Percentiles rank a stretch among this genome's conserved stretches.
Evolutionary conservation across 768 basidiomycete genomes (phyloP).

Genomic region (Mycena amicta): DNA sequence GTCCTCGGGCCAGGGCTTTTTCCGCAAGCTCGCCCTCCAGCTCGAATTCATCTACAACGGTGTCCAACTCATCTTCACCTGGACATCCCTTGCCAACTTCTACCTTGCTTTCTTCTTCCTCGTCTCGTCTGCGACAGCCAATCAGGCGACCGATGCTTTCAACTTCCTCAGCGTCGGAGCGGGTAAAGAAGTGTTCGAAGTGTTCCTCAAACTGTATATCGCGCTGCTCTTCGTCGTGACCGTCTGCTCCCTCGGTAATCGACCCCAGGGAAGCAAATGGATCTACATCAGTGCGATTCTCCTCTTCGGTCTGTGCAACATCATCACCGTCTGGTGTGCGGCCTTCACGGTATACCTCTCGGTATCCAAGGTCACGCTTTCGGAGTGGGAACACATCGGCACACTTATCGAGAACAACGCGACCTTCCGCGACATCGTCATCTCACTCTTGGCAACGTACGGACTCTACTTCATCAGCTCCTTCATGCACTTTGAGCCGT

Average conservation of each 20-base stretch:
- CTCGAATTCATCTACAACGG: slow-evolving; percentile 93
- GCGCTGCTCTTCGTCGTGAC: slow-evolving; percentile 79
- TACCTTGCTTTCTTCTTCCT: slow-evolving; percentile 94
- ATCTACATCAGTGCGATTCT: slow-evolving; percentile 77
- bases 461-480: slow-evolving; percentile 85
- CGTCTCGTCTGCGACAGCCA: slow-evolving; percentile 75
- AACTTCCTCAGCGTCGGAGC: slow-evolving; percentile 76
- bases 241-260: slow-evolving; percentile 90
- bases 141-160: slow-evolving; percentile 66
- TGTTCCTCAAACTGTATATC: slow-evolving; percentile 83
- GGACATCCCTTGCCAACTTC: slow-evolving; percentile 93
- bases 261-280: slow-evolving; percentile 90
- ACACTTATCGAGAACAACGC: slow-evolving; percentile 65
- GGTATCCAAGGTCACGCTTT: slow-evolving; percentile 65
- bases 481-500: slow-evolving; percentile 89
- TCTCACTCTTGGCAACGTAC: slow-evolving; percentile 77
- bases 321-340: slow-evolving; percentile 86
- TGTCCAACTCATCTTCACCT: slow-evolving; percentile 87
- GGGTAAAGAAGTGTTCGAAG: slow-evolving; percentile 72
- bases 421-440: slow-evolving; percentile 82
- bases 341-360: slow-evolving; percentile 88
- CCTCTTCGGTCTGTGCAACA: slow-evolving; percentile 76
- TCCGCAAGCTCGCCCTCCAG: slow-evolving; percentile 78
- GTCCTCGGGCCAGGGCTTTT: slow-evolving; percentile 87
- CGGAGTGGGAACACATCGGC: slow-evolving; percentile 71